A percentile compares a stretch with the other conserved stretches of the same genome.
Evolutionary conservation across 257 asterid genomes (phyloP).

Genomic region (Asclepias syriaca): DNA sequence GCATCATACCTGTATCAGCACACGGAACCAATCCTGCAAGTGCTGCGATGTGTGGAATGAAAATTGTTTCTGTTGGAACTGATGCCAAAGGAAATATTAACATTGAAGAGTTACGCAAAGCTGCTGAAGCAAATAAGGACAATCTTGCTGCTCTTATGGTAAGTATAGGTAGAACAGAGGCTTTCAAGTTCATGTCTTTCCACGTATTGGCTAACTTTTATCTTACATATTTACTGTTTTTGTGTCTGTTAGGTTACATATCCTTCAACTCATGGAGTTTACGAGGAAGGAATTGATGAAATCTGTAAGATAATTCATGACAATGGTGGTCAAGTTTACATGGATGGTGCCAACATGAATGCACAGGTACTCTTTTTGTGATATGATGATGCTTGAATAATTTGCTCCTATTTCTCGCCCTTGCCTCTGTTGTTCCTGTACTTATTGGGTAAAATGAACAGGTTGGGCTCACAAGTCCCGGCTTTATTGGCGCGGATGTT

Average conservation of each 20-base stretch:
- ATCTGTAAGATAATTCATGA: constrained; percentile 94
- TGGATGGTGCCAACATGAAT: constrained; percentile 99
- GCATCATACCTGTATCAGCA: constrained; percentile 98
- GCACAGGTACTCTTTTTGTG: constrained; percentile 64
- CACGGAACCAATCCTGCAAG: constrained; percentile 99
- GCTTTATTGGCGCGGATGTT: constrained; percentile 95
- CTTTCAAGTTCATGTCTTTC: background rate
- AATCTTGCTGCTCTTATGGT: constrained; percentile 95
- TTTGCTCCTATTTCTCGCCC: too few species aligned
- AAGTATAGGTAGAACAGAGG: constrained; percentile 4
- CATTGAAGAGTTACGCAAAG: constrained; percentile 76
- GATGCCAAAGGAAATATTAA: constrained; percentile 98
- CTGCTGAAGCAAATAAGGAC: constrained; percentile 79
- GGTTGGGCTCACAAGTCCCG: constrained; percentile 98
- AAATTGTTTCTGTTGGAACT: constrained; percentile 92
- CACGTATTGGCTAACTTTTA: background rate
- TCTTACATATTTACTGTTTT: constrained; percentile 6
- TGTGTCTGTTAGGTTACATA: constrained; percentile 70
- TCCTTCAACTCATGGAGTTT: constrained; percentile 99
- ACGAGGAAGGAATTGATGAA: constrained; percentile 96
- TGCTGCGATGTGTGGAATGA: constrained; percentile 99
- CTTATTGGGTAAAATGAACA: constrained; percentile 18
- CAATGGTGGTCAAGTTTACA: constrained; percentile 98
- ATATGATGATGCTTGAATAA: background rate
- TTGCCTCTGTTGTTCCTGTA: constrained; percentile 12